Base-by-base conservation (phyloP, 2,329 filamentous ascomycete species). In the Neurospora sp. region DNA sequence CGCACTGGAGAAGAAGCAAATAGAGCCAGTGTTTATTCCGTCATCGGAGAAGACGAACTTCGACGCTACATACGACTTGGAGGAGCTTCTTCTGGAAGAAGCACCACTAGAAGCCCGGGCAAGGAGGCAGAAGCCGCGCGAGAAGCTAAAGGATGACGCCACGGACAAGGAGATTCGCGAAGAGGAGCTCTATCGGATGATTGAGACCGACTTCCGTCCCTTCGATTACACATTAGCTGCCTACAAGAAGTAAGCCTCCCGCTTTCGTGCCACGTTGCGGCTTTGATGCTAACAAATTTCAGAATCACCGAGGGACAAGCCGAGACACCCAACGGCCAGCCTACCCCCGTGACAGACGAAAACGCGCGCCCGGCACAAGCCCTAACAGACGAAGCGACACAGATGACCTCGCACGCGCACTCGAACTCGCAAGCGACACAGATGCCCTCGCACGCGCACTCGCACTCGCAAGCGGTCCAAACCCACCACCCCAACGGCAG, bases 31-130 rank as follows among this genome's bases (percentile, higher is more conserved):
- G 3, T 99, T 99, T 78, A 87, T 91, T 23, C 96, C 96, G 0
- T 97, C 95, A 0, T 94, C 93, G 69, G 96, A 98, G 67, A 99
- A 99, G 86, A 98, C 96, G 3, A 99, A 99, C 79, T 99, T 99
- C 74, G 96, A 99, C 80, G 96, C 96, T 4, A 99, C 96, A 0
- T 98, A 99, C 78, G 96, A 99, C 79, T 82, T 99, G 67, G 96
- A 99, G 78, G 96, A 99, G 79, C 81, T 99, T 23, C 82, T 99
- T 1, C 81, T 99, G 65, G 96, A 99, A 80, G 96, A 99, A 79
- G 96, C 96, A 12, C 96, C 96, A 0, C 82, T 99, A 5, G 96
- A 99, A 80, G 96, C 96, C 69, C 87, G 96, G 76, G 93, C 96
- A 67, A 88, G 96, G 74, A 89, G 95, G 77, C 96, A 98, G 79